Percentiles rank a stretch among this genome's conserved stretches.
These are phyloP conservation scores for Magnaporthiopsis incrustans DNA, from an alignment of 2,329 filamentous ascomycete species.

Conservation along the genomic window DNA sequence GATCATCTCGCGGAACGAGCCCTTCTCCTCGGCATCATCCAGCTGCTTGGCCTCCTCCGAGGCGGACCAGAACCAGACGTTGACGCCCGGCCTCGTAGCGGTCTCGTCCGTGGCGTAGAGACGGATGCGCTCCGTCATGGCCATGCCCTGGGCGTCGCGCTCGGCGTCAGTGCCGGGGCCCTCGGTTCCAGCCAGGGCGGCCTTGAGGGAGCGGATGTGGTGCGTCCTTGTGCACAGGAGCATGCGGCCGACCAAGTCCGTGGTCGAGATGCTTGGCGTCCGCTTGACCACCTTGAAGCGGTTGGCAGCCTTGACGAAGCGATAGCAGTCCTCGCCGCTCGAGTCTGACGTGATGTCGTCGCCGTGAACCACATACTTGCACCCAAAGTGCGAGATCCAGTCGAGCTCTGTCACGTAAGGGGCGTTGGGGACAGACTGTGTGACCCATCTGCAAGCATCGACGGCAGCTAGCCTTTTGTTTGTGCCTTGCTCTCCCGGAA, in stretches of 20 bases:
- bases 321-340: conserved; percentile 91
- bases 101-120: conserved; percentile 85
- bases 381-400: conserved; percentile 94
- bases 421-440: conserved; percentile 71
- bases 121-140: conserved; percentile 68
- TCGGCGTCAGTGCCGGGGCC: conserved; percentile 62
- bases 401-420: conserved; percentile 91
- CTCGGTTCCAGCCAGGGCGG: conserved; percentile 60
- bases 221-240: conserved; percentile 90
- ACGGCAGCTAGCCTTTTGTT: conserved; percentile 72
- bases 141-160: conserved; percentile 51
- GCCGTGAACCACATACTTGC: conserved; percentile 58
- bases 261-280: conserved; percentile 93
- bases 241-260: conserved; percentile 97
- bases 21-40: conserved; percentile 48
- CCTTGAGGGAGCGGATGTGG: conserved; percentile 76
- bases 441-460: conserved; percentile 92
- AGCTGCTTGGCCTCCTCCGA: conserved; percentile 38
- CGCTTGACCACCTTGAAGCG: conserved; percentile 96
- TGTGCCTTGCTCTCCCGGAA: neutral
- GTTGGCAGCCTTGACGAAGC: conserved; percentile 88
- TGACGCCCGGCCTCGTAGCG: conserved; percentile 67
- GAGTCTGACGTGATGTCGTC: conserved; percentile 56
- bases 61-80: conserved; percentile 78
- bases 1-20: conserved; percentile 60